phyloP scores from a whole-genome alignment of 805 yeast genomes.

The Saccharomycopsis olivae region DNA sequence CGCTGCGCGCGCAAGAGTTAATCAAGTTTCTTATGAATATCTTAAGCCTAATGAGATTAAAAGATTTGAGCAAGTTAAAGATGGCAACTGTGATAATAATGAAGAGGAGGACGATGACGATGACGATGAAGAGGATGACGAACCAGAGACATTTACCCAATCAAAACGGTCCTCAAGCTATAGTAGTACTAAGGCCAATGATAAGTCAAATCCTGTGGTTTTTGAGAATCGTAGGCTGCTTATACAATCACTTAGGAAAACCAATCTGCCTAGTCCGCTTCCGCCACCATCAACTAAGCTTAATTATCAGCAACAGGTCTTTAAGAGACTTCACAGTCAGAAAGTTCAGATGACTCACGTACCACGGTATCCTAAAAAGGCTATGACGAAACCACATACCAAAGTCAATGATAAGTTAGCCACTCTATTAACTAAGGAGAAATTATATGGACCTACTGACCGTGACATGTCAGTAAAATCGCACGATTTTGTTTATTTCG shows the following conservation, averaged over 20 bases:
- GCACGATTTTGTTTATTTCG: slow-evolving; percentile 77
- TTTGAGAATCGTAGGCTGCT: slow-evolving; percentile 7
- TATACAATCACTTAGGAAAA: slow-evolving; percentile 10
- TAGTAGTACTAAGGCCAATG: not conserved
- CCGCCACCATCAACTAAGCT: slow-evolving; percentile 1
- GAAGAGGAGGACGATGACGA: not conserved
- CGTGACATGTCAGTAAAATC: slow-evolving; percentile 78
- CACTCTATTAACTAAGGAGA: slow-evolving; percentile 71
- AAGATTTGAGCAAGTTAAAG: slow-evolving; percentile 1
- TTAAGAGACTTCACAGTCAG: slow-evolving; percentile 2
- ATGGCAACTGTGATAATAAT: not conserved
- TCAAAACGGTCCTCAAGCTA: not conserved
- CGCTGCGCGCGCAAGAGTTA: not conserved
- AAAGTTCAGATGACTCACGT: too few species aligned
- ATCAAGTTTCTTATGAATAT: not conserved
- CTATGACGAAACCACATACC: not conserved
- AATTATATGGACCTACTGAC: slow-evolving; percentile 76
- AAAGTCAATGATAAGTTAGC: slow-evolving; percentile 32
- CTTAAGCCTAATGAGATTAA: slow-evolving; percentile 11
- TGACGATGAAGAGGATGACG: not conserved
- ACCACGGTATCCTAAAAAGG: not conserved
- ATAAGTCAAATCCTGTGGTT: not conserved
- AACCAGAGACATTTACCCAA: not conserved
- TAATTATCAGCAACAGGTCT: slow-evolving; percentile 13
- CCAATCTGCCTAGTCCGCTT: not conserved